Percentiles rank a stretch among this genome's conserved stretches.
These are phyloP conservation scores for Gyromitra esculenta DNA, from an alignment of 2,329 filamentous ascomycete genomes.

Conservation along the genomic window DNA sequence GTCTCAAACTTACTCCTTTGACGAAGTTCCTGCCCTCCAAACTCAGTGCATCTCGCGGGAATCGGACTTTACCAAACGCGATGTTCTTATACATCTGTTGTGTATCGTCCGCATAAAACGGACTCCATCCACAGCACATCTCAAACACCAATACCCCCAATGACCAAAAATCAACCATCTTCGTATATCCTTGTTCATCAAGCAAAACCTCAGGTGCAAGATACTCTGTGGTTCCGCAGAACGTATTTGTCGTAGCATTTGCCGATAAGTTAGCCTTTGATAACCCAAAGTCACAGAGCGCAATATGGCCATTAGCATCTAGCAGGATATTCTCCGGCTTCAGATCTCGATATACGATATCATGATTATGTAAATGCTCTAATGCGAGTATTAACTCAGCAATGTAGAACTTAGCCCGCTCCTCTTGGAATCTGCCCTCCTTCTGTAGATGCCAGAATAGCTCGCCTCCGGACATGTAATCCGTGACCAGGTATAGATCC, in stretches of 20 bases:
- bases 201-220: conserved; percentile 95
- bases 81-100: conserved; percentile 99
- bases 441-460: conserved; percentile 86
- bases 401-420: conserved; percentile 83
- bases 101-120: conserved; percentile 98
- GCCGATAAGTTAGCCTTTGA: conserved; percentile 98
- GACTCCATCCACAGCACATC: conserved; percentile 99
- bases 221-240: conserved; percentile 98
- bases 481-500: conserved; percentile 73
- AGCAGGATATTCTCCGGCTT: conserved; percentile 98
- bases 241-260: conserved; percentile 98
- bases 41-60: conserved; percentile 92
- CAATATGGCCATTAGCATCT: conserved; percentile 78
- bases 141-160: conserved; percentile 97
- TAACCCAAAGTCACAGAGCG: conserved; percentile 94
- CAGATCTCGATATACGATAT: conserved; percentile 94
- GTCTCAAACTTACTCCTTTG: conserved; percentile 70
- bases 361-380: conserved; percentile 90
- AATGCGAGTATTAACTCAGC: conserved; percentile 92
- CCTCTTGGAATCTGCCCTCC: conserved; percentile 76
- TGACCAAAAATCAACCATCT: conserved; percentile 98
- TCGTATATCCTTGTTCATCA: conserved; percentile 78
- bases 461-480: conserved; percentile 86
- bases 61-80: conserved; percentile 96
- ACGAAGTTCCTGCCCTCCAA: conserved; percentile 97